Conservation (phyloP, 345 rosid species). For the Eucalyptus erythrocorys region DNA sequence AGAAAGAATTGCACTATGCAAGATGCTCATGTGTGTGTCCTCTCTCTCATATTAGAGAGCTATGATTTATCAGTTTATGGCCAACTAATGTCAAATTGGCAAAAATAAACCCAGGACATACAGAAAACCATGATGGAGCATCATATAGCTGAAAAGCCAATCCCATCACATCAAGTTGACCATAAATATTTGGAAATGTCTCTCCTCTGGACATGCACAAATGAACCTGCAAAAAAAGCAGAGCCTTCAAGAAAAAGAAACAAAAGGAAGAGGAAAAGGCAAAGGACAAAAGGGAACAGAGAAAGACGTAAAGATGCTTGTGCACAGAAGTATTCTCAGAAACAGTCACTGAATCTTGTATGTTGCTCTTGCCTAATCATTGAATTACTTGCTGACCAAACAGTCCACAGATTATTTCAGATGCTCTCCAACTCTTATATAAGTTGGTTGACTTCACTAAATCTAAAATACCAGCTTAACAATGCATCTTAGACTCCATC, state of each 20-base stretch:
- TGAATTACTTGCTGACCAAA: neutral
- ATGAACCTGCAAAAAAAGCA: constrained; percentile 50
- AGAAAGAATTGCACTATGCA: neutral
- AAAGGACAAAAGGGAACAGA: neutral
- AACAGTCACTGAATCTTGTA: neutral
- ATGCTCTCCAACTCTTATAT: neutral
- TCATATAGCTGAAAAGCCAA: constrained; percentile 76
- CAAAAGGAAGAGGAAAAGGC: neutral
- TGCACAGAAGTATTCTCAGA: neutral
- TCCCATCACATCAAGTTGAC: constrained; percentile 83
- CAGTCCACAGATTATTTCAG: neutral
- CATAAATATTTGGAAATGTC: constrained; percentile 86
- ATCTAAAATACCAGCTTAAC: neutral
- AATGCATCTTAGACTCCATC: neutral
- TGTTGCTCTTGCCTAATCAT: neutral
- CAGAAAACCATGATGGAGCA: constrained; percentile 84
- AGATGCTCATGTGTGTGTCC: neutral
- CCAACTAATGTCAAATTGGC: neutral
- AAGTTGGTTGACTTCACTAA: neutral
- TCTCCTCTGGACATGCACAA: constrained; percentile 93
- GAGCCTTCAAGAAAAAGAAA: neutral
- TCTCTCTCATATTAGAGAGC: neutral
- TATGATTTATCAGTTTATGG: neutral
- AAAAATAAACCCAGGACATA: constrained; percentile 19
- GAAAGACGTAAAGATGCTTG: neutral